These are phyloP conservation scores for Vitis amurensis DNA, from an alignment of 164 flowering plant species.

Conservation along the genomic window DNA sequence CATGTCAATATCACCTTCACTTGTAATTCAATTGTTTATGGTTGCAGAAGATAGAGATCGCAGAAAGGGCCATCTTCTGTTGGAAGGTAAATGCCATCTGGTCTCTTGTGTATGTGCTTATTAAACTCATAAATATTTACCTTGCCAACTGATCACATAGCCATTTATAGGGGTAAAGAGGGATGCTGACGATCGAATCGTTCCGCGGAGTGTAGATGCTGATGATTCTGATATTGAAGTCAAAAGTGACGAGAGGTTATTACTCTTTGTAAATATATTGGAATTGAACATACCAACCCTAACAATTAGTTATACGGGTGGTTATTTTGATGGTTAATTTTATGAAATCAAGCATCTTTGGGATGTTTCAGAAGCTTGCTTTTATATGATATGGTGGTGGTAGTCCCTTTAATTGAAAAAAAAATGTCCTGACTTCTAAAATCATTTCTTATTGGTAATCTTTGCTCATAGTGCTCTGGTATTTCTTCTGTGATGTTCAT, in stretches of 20 bases:
- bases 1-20: not conserved
- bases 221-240: constrained; percentile 94
- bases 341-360: no score
- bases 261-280: not conserved
- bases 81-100: constrained; percentile 69
- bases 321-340: no score
- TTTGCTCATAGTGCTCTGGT: not conserved
- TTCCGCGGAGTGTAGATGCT: constrained; percentile 83
- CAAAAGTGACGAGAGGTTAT: constrained; percentile 81
- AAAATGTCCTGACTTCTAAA: not conserved
- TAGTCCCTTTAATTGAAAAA: not conserved
- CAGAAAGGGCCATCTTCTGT: constrained; percentile 67
- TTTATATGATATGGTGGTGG: not conserved
- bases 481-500: not conserved
- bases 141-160: constrained; percentile 5
- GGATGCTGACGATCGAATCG: constrained; percentile 77
- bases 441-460: not conserved
- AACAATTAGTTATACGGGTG: not conserved
- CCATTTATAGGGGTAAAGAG: constrained; percentile 61
- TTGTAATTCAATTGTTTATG: constrained; percentile 8
- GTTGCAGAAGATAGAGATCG: constrained; percentile 91
- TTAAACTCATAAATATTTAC: not conserved
- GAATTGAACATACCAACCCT: not conserved
- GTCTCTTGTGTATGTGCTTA: no score
- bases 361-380: not conserved